phyloP scores from a whole-genome alignment of 768 basidiomycete genomes.

The Cyclocybe aegerita region DNA sequence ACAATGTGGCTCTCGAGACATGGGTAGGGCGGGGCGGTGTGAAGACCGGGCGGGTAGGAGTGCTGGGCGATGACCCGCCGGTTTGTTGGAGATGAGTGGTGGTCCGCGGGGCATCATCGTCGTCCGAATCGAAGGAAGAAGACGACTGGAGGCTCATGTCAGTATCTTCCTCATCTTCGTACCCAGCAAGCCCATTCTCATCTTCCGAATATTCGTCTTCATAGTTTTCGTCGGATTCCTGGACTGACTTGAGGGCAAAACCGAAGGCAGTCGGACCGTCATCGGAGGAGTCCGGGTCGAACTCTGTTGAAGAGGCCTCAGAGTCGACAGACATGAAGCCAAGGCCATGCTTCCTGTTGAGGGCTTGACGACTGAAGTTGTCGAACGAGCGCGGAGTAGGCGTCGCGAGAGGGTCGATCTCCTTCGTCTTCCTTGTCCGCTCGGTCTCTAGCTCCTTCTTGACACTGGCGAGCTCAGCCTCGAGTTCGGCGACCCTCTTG shows the following conservation, averaged over 20 bases:
- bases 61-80: conserved; percentile 18
- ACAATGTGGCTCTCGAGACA: conserved; percentile 44
- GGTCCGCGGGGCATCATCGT: conserved; percentile 39
- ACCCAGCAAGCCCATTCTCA: conserved; percentile 46
- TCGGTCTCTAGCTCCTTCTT: conserved; percentile 29
- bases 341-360: conserved; percentile 40
- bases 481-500: conserved; percentile 38
- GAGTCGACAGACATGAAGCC: conserved; percentile 66
- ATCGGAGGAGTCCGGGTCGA: conserved; percentile 53
- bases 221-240: conserved; percentile 46
- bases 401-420: conserved; percentile 39
- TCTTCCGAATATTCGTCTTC: conserved; percentile 41
- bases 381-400: conserved; percentile 42
- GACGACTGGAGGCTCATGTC: conserved; percentile 49
- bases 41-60: conserved; percentile 25
- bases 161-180: conserved; percentile 69
- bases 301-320: conserved; percentile 62
- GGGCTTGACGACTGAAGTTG: conserved; percentile 17
- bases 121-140: conserved; percentile 55
- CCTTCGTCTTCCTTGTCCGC: conserved; percentile 23
- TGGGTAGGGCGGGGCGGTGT: conserved; percentile 28
- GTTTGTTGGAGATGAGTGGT: conserved; percentile 25
- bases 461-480: conserved; percentile 46
- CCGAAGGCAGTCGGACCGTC: conserved; percentile 33
- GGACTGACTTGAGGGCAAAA: conserved; percentile 54